Conservation (phyloP, 2,329 filamentous ascomycete genomes). For the Fusarium nanum region DNA sequence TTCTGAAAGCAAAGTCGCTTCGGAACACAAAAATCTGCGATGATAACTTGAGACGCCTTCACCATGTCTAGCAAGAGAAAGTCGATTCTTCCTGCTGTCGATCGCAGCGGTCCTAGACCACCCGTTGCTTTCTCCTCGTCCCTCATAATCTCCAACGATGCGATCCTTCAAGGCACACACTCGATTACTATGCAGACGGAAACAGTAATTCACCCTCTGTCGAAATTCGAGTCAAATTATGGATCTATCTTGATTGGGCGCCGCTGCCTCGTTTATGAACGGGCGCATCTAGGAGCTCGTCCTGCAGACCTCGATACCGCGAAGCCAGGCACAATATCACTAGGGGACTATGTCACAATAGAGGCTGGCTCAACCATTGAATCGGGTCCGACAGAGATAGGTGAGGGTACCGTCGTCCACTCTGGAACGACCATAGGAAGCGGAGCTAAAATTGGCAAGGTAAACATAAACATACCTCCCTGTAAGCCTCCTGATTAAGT, state of each 20-base stretch:
- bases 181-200: slow-evolving; percentile 82
- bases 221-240: slow-evolving; percentile 79
- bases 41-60: slow-evolving; percentile 15
- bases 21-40: slow-evolving; percentile 3
- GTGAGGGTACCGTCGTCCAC: slow-evolving; percentile 70
- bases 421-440: slow-evolving; percentile 69
- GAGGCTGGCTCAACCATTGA: slow-evolving; percentile 72
- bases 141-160: slow-evolving; percentile 71
- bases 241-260: slow-evolving; percentile 85
- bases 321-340: slow-evolving; percentile 61
- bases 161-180: slow-evolving; percentile 75
- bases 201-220: slow-evolving; percentile 87
- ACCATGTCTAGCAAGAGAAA: slow-evolving; percentile 63
- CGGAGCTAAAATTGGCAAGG: slow-evolving; percentile 72
- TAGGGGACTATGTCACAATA: slow-evolving; percentile 71
- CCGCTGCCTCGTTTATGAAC: slow-evolving; percentile 84
- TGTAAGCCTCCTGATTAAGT: background rate
- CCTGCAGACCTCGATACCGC: slow-evolving; percentile 45
- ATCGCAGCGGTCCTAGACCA: slow-evolving; percentile 67
- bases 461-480: slow-evolving; percentile 49
- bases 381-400: slow-evolving; percentile 70
- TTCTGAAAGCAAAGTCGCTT: slow-evolving; percentile 9
- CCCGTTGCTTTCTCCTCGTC: slow-evolving; percentile 71
- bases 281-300: slow-evolving; percentile 64
- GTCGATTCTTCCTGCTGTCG: slow-evolving; percentile 66